Base-by-base conservation (phyloP, 306 rosid species). In the Begonia peltatifolia region DNA sequence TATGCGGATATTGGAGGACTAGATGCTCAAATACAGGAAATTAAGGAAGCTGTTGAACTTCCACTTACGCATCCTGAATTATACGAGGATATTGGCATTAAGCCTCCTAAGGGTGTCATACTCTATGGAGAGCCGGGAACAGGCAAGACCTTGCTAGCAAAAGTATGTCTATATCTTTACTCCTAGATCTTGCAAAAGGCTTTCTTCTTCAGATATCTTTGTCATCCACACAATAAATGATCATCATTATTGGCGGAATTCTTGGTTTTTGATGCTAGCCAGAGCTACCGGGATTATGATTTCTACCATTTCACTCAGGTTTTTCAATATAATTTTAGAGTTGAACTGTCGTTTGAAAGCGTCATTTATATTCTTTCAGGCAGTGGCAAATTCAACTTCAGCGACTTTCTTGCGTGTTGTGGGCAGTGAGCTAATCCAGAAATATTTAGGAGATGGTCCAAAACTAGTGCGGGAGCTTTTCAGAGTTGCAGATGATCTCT, bases 1-100 rank as follows among this genome's bases (percentile, higher is more conserved):
- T 92, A 92, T 55, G 99, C 95, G 56, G 99, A 92, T 53, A 92
- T 92, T 12, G 99, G 99, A 74, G 99, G 99, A 41, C 66, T 92
- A 60, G 96, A 92, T 83, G 93, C 95, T 30, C 99, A 92, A 62
- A 83, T 92, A 59, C 96, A 92, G 79, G 96, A 86, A 77, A 92
- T 92, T 14, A 86, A 86, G 61, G 99, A 92, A 72, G 99, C 94
- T 11, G 99, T 92, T 44, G 99, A 92, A 78, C 90, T 92, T 72
- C 99, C 96, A 9, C 68, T 92, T 38, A 86, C 94, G 0, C 96
- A 92, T 79, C 99, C 99, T 50, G 99, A 92, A 59, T 70, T 92
- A 25, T 92, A 86, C 14, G 99, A 92, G 68, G 99, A 92, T 66
- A 92, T 92, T 48, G 99, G 99, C 68, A 92, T 92, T 72, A 92